These are phyloP conservation scores for Epichloe typhina DNA, from an alignment of 2,329 filamentous ascomycete species.

Conservation along the genomic window DNA sequence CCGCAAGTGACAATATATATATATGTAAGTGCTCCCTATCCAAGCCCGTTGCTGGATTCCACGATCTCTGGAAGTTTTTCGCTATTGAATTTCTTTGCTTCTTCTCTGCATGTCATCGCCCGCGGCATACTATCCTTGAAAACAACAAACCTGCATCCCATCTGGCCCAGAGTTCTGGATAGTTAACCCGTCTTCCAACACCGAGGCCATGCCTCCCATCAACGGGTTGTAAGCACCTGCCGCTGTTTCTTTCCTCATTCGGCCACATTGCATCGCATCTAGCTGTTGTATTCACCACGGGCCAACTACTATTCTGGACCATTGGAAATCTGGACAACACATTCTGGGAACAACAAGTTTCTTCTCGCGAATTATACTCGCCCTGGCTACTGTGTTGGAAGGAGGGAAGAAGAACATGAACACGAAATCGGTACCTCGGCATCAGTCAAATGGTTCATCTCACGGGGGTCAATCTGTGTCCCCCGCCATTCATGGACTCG, in stretches of 20 bases:
- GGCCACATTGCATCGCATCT: neutral
- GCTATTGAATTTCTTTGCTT: neutral
- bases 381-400: neutral
- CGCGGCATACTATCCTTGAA: neutral
- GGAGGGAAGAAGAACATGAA: neutral
- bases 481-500: conserved; percentile 55
- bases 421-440: neutral
- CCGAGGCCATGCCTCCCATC: conserved; percentile 2
- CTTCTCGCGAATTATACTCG: neutral
- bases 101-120: neutral
- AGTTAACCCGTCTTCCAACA: neutral
- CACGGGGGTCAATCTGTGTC: conserved; percentile 40
- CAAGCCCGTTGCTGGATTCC: neutral
- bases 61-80: neutral
- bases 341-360: neutral
- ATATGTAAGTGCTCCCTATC: conserved; percentile 10
- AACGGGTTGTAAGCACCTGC: neutral
- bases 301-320: neutral
- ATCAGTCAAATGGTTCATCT: conserved; percentile 16
- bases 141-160: neutral
- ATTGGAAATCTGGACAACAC: neutral
- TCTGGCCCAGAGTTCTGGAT: neutral
- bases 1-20: neutral
- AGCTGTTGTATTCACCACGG: neutral
- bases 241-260: neutral